phyloP scores from a whole-genome alignment of 2,329 filamentous ascomycete species.

The Dactylonectria macrodidyma region DNA sequence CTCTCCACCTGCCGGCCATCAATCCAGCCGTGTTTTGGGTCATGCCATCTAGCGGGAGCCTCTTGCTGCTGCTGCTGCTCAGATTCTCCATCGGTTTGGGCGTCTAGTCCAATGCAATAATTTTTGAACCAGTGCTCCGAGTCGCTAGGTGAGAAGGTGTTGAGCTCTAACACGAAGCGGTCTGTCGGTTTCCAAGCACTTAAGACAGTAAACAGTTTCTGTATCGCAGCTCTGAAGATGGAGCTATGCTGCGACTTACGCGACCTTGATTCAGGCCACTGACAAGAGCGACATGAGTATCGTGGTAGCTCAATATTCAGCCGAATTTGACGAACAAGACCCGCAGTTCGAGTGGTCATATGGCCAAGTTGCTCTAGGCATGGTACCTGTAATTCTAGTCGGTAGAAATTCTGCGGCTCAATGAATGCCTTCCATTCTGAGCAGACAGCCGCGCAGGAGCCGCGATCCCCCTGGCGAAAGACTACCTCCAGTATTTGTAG shows the following conservation, averaged over 20 bases:
- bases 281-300: constrained; percentile 33
- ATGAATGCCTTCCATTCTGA: constrained; percentile 31
- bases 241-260: not conserved
- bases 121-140: constrained; percentile 35
- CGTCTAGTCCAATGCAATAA: constrained; percentile 17
- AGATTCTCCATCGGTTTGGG: constrained; percentile 13
- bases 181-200: constrained; percentile 43
- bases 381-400: constrained; percentile 26
- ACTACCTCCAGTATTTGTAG: constrained; percentile 21
- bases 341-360: constrained; percentile 22
- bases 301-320: constrained; percentile 36
- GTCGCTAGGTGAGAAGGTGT: constrained; percentile 32
- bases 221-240: not conserved
- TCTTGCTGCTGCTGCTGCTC: constrained; percentile 20
- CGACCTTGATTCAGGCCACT: constrained; percentile 24
- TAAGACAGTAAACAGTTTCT: not conserved
- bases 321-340: constrained; percentile 25
- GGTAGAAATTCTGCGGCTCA: constrained; percentile 26
- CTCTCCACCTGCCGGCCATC: constrained; percentile 26
- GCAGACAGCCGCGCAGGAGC: constrained; percentile 25
- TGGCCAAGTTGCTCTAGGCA: constrained; percentile 25
- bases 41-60: constrained; percentile 23
- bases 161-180: constrained; percentile 25
- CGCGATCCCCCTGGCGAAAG: constrained; percentile 15
- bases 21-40: constrained; percentile 33